Conservation (phyloP, 768 basidiomycete species). For the Epithele typhae region DNA sequence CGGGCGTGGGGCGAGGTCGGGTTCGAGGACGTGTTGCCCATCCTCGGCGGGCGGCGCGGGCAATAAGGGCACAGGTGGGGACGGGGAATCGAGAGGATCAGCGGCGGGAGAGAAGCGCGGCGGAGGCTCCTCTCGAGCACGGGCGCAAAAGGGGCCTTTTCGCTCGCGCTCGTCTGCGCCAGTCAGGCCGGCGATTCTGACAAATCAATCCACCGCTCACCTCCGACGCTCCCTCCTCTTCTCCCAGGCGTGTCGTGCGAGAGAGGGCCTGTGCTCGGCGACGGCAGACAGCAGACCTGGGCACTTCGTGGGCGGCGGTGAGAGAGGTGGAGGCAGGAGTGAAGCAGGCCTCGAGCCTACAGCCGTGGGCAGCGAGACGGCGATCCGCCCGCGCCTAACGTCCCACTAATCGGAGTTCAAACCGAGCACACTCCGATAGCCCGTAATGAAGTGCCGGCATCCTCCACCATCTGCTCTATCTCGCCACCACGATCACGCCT, state of each 20-base stretch:
- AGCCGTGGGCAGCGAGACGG: neutral
- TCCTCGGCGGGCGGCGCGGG: slow-evolving; percentile 14
- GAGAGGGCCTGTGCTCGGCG: no score
- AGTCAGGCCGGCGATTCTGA: no score
- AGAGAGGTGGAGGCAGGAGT: neutral
- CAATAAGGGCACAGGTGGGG: slow-evolving; percentile 7
- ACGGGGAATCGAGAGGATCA: slow-evolving; percentile 13
- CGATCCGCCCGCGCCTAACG: neutral
- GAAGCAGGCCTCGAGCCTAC: slow-evolving; percentile 11
- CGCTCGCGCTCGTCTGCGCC: no score
- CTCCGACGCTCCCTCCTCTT: no score
- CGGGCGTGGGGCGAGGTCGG: slow-evolving; percentile 10
- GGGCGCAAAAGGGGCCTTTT: neutral
- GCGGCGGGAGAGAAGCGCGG: slow-evolving; percentile 2
- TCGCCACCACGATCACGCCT: neutral
- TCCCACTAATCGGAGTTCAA: slow-evolving; percentile 8
- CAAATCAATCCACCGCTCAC: no score
- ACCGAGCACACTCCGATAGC: slow-evolving; percentile 4
- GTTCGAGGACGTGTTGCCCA: slow-evolving; percentile 23
- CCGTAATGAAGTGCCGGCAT: neutral
- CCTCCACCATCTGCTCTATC: neutral
- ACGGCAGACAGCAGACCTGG: no score
- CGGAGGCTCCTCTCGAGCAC: no score
- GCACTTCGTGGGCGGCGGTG: neutral
- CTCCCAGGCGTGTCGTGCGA: no score